phyloP scores from a whole-genome alignment of 2,329 filamentous ascomycete genomes.

The Zymoseptoria passerinii region DNA sequence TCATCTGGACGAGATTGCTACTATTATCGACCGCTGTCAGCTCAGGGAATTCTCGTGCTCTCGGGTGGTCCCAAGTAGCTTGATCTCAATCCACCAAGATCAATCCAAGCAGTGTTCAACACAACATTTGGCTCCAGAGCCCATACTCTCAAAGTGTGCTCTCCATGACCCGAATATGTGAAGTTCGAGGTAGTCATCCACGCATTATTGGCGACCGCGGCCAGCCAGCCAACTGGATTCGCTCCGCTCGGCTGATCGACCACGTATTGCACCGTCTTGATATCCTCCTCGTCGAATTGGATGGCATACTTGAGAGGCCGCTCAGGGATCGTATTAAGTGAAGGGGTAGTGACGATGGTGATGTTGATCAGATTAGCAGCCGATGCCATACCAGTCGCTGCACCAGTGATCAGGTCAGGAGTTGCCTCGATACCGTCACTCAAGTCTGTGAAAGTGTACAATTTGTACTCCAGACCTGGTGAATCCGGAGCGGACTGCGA shows the following conservation, averaged over 20 bases:
- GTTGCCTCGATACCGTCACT: neutral
- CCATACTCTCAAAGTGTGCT: slow-evolving; percentile 39
- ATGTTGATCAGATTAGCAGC: slow-evolving; percentile 34
- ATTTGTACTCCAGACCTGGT: slow-evolving; percentile 51
- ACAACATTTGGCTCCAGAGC: slow-evolving; percentile 40
- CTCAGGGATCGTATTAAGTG: slow-evolving; percentile 23
- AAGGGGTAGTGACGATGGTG: slow-evolving; percentile 21
- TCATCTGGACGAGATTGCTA: neutral
- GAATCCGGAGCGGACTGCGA: slow-evolving; percentile 40
- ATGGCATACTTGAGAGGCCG: slow-evolving; percentile 33
- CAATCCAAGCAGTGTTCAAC: slow-evolving; percentile 30
- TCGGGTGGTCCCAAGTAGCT: slow-evolving; percentile 32
- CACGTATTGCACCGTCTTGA: slow-evolving; percentile 22
- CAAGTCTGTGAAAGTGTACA: slow-evolving; percentile 52
- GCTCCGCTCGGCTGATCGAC: slow-evolving; percentile 21
- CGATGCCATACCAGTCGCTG: slow-evolving; percentile 16
- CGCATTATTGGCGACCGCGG: slow-evolving; percentile 43
- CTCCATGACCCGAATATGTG: slow-evolving; percentile 29
- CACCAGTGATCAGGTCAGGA: neutral
- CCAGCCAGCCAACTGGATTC: slow-evolving; percentile 41
- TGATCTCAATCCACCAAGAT: slow-evolving; percentile 28
- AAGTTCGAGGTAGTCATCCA: slow-evolving; percentile 42
- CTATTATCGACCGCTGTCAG: neutral
- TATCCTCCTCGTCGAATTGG: slow-evolving; percentile 22
- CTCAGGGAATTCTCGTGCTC: slow-evolving; percentile 16